These are phyloP conservation scores for Stephania cephalantha DNA, from an alignment of 164 flowering plant species.

Conservation along the genomic window DNA sequence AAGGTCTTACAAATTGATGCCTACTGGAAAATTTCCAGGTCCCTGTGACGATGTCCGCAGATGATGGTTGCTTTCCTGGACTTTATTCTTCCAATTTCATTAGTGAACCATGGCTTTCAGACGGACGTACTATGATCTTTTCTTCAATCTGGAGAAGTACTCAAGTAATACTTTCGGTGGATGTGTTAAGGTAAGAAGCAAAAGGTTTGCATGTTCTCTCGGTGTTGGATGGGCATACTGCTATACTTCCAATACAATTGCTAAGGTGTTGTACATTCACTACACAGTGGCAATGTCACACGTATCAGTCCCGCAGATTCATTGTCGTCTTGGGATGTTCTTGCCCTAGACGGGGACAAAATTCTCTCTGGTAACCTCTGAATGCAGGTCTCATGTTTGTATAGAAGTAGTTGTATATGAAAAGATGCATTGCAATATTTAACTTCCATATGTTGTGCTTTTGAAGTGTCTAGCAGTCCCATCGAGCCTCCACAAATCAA, in stretches of 20 bases:
- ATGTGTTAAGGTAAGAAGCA: constrained; percentile 60
- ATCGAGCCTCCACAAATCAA: constrained; percentile 65
- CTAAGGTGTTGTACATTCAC: constrained; percentile 7
- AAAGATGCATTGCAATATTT: not conserved
- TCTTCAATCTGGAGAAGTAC: constrained; percentile 76
- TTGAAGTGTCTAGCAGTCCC: constrained; percentile 79
- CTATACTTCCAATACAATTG: constrained; percentile 2
- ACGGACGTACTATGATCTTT: constrained; percentile 69
- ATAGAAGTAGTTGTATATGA: not conserved
- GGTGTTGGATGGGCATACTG: not conserved
- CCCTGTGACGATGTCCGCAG: constrained; percentile 65
- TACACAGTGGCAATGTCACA: constrained; percentile 53
- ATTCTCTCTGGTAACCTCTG: constrained; percentile 65
- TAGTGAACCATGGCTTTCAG: constrained; percentile 82
- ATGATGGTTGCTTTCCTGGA: constrained; percentile 82
- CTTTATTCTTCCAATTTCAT: constrained; percentile 55
- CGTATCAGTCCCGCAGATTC: constrained; percentile 62
- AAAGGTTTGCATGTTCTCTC: not conserved
- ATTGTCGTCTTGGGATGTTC: constrained; percentile 61
- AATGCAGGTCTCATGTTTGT: not conserved
- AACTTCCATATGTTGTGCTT: constrained; percentile 2
- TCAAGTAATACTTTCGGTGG: constrained; percentile 67
- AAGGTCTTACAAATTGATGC: not conserved
- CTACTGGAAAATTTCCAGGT: constrained; percentile 40
- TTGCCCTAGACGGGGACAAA: constrained; percentile 74